Base-by-base conservation (phyloP, 1,284 basidiomycete genomes). In the Ganoderma meredithae region DNA sequence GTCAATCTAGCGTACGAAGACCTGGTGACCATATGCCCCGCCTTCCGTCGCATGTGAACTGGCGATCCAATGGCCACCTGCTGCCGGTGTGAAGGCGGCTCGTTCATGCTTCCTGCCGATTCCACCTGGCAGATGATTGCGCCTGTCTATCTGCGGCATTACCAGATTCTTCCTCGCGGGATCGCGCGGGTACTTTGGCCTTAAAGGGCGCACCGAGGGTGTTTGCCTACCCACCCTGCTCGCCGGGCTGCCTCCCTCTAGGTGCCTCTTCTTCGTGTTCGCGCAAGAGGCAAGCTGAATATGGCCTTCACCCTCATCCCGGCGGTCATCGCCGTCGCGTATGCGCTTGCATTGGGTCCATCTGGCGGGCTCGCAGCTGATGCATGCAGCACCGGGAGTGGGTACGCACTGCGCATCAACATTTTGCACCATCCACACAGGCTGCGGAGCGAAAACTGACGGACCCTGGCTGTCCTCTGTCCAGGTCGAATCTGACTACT, bases 401-500 rank as follows among this genome's bases (percentile, higher is more conserved):
- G 71, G 71, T 72, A 60, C 63, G 71, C 36, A n/a, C 44, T 47
- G 15, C 17, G 55, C 55, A 58, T 39, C 58, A n/a, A 60, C n/a
- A 27, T 41, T 8, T 25, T 25, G n/a, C 15, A 15, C 39, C 39
- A 60, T 60, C 33, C 19, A 13, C 41, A 19, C 39, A 9, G 7
- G 36, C 36, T 7, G 9, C 36, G 64, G 33, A 41, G 25, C 47
- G 55, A 52, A 60, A 65, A n/a, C 55, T 58, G 33, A 58, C 55
- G 19, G 33, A 39, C n/a, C 33, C 9, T 22, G 36, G 19, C 33
- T 58, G 33, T 36, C 6, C 56, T 36, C 36, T 36, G 36, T 59
- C 27, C 36, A 72, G 71, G 25, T 63, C 71, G 39, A 72, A 71
- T 44, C 40, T 64, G 62, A 69, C 71, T 15, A 68, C 66, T 7